A percentile compares a stretch with the other conserved stretches of the same genome.
These are phyloP conservation scores for Cladophialophora exuberans DNA, from an alignment of 2,329 filamentous ascomycete genomes.

Conservation along the genomic window DNA sequence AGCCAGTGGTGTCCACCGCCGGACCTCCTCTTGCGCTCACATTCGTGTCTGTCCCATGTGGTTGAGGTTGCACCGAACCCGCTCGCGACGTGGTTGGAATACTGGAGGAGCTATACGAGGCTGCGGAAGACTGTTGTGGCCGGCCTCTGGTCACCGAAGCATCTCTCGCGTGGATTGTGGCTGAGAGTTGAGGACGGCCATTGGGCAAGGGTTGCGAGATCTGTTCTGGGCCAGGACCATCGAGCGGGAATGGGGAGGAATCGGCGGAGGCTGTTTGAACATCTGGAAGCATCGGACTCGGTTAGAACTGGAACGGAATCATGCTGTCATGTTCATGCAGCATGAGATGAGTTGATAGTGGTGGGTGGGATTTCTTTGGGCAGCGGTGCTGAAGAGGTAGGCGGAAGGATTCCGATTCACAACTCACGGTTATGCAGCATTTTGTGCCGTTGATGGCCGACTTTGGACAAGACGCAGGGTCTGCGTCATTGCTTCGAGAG, in stretches of 20 bases:
- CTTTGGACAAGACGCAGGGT: slow-evolving; percentile 13
- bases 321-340: slow-evolving; percentile 14
- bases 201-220: slow-evolving; percentile 17
- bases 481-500: slow-evolving; percentile 26
- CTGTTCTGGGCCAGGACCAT: slow-evolving; percentile 30
- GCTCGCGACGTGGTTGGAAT: slow-evolving; percentile 25
- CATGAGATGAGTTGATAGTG: not conserved
- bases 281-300: slow-evolving; percentile 27
- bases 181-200: slow-evolving; percentile 38
- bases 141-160: slow-evolving; percentile 48
- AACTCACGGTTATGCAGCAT: slow-evolving; percentile 34
- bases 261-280: slow-evolving; percentile 25
- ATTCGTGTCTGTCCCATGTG: slow-evolving; percentile 19
- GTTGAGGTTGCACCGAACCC: slow-evolving; percentile 28
- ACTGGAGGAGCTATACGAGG: slow-evolving; percentile 20
- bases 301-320: slow-evolving; percentile 21
- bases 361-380: not conserved
- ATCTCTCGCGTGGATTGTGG: slow-evolving; percentile 47
- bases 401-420: slow-evolving; percentile 26
- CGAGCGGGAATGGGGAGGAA: slow-evolving; percentile 19
- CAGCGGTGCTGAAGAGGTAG: not conserved
- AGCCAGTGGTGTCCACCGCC: slow-evolving; percentile 33
- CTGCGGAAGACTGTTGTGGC: slow-evolving; percentile 25
- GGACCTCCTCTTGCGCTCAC: slow-evolving; percentile 21
- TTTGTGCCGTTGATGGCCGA: slow-evolving; percentile 29